Percentiles rank a stretch among this genome's conserved stretches.
Conservation (phyloP, 768 basidiomycete species). For the Trametes cubensis region DNA sequence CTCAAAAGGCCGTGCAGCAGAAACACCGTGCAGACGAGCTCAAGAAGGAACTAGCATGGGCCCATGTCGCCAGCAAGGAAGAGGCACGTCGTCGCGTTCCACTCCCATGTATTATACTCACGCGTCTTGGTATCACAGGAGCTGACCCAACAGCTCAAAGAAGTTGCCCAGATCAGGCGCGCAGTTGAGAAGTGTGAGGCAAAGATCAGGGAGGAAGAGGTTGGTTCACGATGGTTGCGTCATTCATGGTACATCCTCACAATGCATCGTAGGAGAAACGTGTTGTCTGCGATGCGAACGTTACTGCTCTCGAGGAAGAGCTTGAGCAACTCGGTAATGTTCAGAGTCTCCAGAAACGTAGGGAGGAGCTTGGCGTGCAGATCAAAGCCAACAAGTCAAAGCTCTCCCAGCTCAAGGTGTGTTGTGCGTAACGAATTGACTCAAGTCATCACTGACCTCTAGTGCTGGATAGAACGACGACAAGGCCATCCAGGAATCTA, state of each 20-base stretch:
- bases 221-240: slow-evolving; percentile 22
- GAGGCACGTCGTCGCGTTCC: slow-evolving; percentile 43
- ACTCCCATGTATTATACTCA: neutral
- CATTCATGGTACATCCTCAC: neutral
- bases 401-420: slow-evolving; percentile 49
- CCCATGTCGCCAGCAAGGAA: slow-evolving; percentile 75
- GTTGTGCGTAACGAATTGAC: slow-evolving; percentile 15
- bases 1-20: slow-evolving; percentile 72
- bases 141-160: slow-evolving; percentile 44
- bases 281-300: slow-evolving; percentile 16
- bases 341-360: slow-evolving; percentile 43
- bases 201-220: slow-evolving; percentile 44
- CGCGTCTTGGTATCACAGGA: slow-evolving; percentile 38
- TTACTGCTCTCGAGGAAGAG: slow-evolving; percentile 44
- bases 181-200: slow-evolving; percentile 45
- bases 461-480: slow-evolving; percentile 47
- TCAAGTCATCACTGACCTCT: neutral
- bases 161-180: slow-evolving; percentile 42
- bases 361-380: slow-evolving; percentile 40
- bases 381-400: slow-evolving; percentile 50
- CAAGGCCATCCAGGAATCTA: slow-evolving; percentile 48
- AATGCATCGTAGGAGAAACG: slow-evolving; percentile 14
- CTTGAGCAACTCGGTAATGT: slow-evolving; percentile 48
- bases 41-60: slow-evolving; percentile 86
- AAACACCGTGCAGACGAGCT: slow-evolving; percentile 67